These are phyloP conservation scores for Aureobasidium namibiae DNA, from an alignment of 2,329 filamentous ascomycete genomes.

Conservation along the genomic window DNA sequence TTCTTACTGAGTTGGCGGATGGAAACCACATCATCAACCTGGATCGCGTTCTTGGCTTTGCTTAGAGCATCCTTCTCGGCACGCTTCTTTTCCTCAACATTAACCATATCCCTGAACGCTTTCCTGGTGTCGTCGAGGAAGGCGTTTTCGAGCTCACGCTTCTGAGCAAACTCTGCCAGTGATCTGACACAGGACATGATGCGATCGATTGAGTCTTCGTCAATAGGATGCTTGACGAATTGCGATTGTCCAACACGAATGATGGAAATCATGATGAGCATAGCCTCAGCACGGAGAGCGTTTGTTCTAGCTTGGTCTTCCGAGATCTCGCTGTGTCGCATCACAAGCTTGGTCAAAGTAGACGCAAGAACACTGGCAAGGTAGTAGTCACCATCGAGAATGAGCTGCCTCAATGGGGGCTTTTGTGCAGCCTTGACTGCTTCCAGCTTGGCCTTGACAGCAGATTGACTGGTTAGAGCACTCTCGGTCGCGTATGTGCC, in stretches of 20 bases:
- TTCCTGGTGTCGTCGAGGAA: conserved; percentile 93
- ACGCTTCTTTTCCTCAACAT: conserved; percentile 94
- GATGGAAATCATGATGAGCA: conserved; percentile 99
- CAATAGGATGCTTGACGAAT: conserved; percentile 93
- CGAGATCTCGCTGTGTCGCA: conserved; percentile 93
- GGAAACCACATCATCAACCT: conserved; percentile 88
- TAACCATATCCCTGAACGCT: conserved; percentile 94
- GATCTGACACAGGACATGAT: conserved; percentile 97
- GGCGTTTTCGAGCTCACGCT: conserved; percentile 83
- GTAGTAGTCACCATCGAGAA: conserved; percentile 96
- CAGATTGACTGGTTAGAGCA: conserved; percentile 85
- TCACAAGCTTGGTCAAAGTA: conserved; percentile 92
- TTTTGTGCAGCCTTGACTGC: conserved; percentile 97
- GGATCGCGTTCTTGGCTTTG: conserved; percentile 86
- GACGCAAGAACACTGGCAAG: conserved; percentile 90
- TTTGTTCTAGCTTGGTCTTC: conserved; percentile 81
- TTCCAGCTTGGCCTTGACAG: conserved; percentile 82
- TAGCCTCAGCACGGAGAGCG: conserved; percentile 87
- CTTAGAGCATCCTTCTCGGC: conserved; percentile 88
- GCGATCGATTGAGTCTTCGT: conserved; percentile 95
- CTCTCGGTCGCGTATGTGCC: conserved; percentile 97
- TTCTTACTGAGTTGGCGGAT: conserved; percentile 93
- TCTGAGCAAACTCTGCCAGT: conserved; percentile 78
- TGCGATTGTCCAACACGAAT: conserved; percentile 97
- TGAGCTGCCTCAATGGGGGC: conserved; percentile 85